These are phyloP conservation scores for Saitoella complicata DNA, from an alignment of 805 yeast species.

Conservation along the genomic window DNA sequence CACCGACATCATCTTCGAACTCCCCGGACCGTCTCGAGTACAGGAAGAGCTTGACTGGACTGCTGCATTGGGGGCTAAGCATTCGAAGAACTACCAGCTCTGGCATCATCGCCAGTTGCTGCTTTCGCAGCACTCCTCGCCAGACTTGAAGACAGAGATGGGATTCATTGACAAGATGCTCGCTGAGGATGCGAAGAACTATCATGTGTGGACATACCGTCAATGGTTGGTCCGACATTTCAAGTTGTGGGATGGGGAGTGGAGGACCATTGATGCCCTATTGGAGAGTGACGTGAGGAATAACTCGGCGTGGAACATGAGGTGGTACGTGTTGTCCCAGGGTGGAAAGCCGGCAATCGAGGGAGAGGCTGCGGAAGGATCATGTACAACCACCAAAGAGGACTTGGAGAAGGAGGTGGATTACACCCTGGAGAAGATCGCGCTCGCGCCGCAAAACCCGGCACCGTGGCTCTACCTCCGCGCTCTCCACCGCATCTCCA, in stretches of 20 bases:
- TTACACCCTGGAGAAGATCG: too few relatives aligned
- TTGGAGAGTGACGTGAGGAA: constrained; percentile 57
- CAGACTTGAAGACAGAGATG: constrained; percentile 36
- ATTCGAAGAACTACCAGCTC: constrained; percentile 88
- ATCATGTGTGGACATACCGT: constrained; percentile 90
- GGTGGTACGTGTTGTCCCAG: constrained; percentile 38
- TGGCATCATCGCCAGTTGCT: constrained; percentile 64
- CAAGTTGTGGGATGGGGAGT: constrained; percentile 34
- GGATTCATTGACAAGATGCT: constrained; percentile 54
- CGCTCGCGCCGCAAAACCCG: too few relatives aligned
- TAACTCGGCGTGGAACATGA: constrained; percentile 87
- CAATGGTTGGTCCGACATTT: constrained; percentile 63
- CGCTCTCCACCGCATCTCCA: too few relatives aligned
- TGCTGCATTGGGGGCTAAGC: constrained; percentile 52
- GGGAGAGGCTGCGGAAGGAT: too few relatives aligned
- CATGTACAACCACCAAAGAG: too few relatives aligned
- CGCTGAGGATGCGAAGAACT: constrained; percentile 70
- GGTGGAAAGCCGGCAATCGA: too few relatives aligned
- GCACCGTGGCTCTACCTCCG: too few relatives aligned
- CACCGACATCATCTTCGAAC: constrained; percentile 16
- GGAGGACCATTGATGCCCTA: constrained; percentile 32
- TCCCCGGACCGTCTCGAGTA: constrained; percentile 20
- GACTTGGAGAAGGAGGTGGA: too few relatives aligned
- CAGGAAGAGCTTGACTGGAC: constrained; percentile 61
- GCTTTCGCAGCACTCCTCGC: constrained; percentile 4